Evolutionary conservation across 148 eudicot genomes (phyloP).

Genomic region (Mesembryanthemum crystallinum): DNA sequence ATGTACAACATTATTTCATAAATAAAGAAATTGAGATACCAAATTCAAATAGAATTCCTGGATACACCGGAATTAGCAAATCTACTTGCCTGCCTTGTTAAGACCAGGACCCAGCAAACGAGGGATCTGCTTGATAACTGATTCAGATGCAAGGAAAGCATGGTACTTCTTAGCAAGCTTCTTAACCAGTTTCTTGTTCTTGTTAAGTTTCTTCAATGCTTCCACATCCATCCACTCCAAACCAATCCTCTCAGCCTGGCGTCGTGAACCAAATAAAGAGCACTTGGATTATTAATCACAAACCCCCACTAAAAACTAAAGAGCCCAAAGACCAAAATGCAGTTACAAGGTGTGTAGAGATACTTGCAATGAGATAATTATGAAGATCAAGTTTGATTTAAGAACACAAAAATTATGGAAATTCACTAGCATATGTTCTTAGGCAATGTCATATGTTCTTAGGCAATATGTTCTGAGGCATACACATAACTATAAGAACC

Average conservation of each 20-base stretch:
- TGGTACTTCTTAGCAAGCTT: conserved; percentile 82
- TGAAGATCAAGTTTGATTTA: too few species aligned
- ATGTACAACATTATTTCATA: background rate
- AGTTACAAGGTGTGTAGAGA: too few species aligned
- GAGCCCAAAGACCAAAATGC: background rate
- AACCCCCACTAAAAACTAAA: background rate
- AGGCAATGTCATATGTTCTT: too few species aligned
- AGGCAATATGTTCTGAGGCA: too few species aligned
- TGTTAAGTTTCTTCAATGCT: conserved; percentile 75
- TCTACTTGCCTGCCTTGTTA: conserved; percentile 74
- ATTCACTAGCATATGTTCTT: background rate
- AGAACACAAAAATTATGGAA: background rate
- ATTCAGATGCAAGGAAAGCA: conserved; percentile 79
- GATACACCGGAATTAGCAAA: background rate
- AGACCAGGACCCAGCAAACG: conserved; percentile 84
- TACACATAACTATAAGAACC: too few species aligned
- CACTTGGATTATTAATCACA: background rate
- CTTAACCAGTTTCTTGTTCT: conserved; percentile 81
- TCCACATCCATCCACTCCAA: conserved; percentile 86
- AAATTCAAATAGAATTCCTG: background rate
- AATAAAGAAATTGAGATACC: background rate
- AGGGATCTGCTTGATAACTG: conserved; percentile 88
- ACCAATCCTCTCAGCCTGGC: conserved; percentile 67
- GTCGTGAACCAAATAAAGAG: background rate
- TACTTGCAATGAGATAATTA: too few species aligned